Evolutionary conservation across 331 rosid species (phyloP).

Genomic region (Cydonia oblonga): DNA sequence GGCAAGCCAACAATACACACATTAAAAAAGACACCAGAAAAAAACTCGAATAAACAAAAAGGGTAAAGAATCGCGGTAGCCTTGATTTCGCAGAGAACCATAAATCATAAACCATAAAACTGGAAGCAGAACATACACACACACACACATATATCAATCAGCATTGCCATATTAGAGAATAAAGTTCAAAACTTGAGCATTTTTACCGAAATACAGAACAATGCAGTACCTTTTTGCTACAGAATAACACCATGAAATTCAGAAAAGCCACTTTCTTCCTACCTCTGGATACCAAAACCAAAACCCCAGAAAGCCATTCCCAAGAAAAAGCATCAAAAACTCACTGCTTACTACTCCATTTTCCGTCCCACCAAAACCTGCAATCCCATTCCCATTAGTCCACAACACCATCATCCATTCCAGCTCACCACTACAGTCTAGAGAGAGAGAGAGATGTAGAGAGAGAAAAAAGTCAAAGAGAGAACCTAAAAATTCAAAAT

Average conservation of each 20-base stretch:
- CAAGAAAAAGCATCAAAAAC: background rate
- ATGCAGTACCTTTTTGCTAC: conserved; percentile 7
- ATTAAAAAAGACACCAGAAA: background rate
- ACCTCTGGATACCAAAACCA: conserved; percentile 5
- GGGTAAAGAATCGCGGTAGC: background rate
- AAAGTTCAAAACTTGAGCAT: background rate
- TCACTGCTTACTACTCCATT: background rate
- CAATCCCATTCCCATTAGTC: conserved; percentile 8
- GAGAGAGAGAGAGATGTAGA: background rate
- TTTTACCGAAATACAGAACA: background rate
- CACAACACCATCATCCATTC: conserved; percentile 3
- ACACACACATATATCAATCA: background rate
- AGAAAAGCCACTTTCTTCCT: background rate
- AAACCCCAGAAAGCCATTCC: conserved; percentile 13
- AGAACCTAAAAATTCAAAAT: conserved; percentile 35
- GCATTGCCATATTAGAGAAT: background rate
- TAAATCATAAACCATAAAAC: background rate
- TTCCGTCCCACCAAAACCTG: background rate
- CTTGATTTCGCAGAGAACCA: background rate
- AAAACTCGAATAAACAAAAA: background rate
- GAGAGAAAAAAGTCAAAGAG: conserved; percentile 17
- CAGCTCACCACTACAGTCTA: conserved; percentile 1
- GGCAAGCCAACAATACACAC: background rate
- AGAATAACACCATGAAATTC: conserved; percentile 5
- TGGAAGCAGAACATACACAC: background rate